Conservation (phyloP, 305 asterid species). For the Fraxinus latifolia region DNA sequence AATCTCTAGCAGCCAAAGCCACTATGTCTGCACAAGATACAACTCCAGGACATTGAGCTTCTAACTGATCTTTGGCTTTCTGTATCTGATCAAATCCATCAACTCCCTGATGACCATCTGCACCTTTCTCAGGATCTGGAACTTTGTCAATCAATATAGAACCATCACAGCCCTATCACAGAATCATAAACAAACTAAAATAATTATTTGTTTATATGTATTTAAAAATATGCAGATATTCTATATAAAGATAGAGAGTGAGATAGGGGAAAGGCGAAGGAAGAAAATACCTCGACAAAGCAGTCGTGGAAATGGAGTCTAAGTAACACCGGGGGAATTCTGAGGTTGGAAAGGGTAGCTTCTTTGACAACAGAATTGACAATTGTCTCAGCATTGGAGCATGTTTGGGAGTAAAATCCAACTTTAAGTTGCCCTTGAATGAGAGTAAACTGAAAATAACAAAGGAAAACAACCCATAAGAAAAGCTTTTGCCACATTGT, state of each 20-base stretch:
- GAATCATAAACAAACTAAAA: neutral
- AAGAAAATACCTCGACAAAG: slow-evolving; percentile 35
- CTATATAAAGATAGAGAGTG: neutral
- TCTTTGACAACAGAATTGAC: slow-evolving; percentile 34
- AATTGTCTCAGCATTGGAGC: slow-evolving; percentile 39
- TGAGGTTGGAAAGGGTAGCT: slow-evolving; percentile 22
- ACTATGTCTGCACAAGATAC: slow-evolving; percentile 46
- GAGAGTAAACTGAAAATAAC: neutral
- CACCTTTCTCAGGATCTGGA: slow-evolving; percentile 9
- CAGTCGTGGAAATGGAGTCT: slow-evolving; percentile 43
- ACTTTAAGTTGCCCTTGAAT: slow-evolving; percentile 28
- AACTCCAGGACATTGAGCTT: slow-evolving; percentile 34
- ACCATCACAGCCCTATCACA: slow-evolving; percentile 41
- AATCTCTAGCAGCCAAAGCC: slow-evolving; percentile 48
- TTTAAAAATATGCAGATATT: neutral
- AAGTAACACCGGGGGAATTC: slow-evolving; percentile 31
- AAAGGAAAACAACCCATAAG: neutral
- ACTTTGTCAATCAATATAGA: slow-evolving; percentile 35
- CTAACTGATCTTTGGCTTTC: slow-evolving; percentile 29
- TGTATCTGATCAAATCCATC: slow-evolving; percentile 28
- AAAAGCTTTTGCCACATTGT: neutral
- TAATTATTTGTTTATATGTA: too few relatives aligned
- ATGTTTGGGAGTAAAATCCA: slow-evolving; percentile 41
- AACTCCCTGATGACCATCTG: slow-evolving; percentile 34
- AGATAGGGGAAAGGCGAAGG: neutral